Conservation (phyloP, 208 protist genomes). For the Acanthamoeba quina region DNA sequence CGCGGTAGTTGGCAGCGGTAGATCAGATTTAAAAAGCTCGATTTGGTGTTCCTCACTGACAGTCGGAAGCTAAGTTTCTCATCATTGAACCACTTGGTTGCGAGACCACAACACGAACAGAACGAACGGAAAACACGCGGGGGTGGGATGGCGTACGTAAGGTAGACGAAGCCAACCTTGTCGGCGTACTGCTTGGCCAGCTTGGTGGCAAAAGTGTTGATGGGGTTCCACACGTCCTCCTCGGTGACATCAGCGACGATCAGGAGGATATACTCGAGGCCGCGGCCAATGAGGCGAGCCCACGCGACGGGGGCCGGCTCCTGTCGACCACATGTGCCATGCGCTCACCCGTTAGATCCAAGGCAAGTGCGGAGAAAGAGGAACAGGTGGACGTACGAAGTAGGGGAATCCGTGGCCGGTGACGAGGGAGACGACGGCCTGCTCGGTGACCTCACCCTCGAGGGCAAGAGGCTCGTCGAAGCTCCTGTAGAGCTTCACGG, state of each 20-base stretch:
- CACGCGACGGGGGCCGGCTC: conserved; percentile 6
- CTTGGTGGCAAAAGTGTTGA: not conserved
- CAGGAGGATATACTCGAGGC: conserved; percentile 2
- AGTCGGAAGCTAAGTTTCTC: not conserved
- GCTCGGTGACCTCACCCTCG: conserved; percentile 21
- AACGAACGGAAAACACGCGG: not conserved
- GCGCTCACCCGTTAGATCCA: not conserved
- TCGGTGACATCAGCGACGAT: conserved; percentile 27
- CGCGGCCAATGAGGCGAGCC: not conserved
- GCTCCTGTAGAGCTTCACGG: conserved; percentile 59
- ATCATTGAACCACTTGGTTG: not conserved
- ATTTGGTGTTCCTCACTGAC: conserved; percentile 12
- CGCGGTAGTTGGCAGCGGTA: not conserved
- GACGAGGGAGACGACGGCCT: not conserved
- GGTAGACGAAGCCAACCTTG: conserved; percentile 62
- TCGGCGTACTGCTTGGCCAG: conserved; percentile 31
- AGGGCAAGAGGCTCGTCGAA: conserved; percentile 62
- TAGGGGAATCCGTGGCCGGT: conserved; percentile 60
- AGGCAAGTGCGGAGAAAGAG: not conserved
- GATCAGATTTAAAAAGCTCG: conserved; percentile 66
- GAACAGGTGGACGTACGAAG: not conserved
- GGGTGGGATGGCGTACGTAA: not conserved
- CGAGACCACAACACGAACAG: not conserved
- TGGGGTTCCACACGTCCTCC: conserved; percentile 6
- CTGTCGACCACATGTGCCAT: not conserved